Percentiles rank a stretch among this genome's conserved stretches.
phyloP scores from a whole-genome alignment of 208 protist genomes.

The Trypanosoma avium region DNA sequence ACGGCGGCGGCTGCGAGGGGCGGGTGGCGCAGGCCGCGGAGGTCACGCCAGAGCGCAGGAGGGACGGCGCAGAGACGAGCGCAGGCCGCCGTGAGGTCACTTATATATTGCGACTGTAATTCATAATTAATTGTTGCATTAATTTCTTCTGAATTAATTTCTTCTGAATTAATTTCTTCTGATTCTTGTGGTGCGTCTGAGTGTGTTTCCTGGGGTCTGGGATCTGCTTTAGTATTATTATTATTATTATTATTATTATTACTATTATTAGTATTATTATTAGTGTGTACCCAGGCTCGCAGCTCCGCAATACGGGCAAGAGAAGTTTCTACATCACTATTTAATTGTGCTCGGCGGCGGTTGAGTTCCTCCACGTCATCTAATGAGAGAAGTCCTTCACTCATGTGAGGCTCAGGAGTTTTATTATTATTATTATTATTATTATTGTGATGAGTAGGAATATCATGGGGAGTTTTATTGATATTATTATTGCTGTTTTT shows the following conservation, averaged over 20 bases:
- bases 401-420: not conserved
- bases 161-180: not conserved
- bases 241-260: not conserved
- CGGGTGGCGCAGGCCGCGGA: conserved; percentile 18
- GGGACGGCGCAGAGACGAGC: conserved; percentile 24
- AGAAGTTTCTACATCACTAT: conserved; percentile 32
- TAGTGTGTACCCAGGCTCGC: conserved; percentile 6
- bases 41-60: conserved; percentile 27
- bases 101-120: too few relatives aligned
- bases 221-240: not conserved
- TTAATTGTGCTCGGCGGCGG: conserved; percentile 30
- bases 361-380: conserved; percentile 37
- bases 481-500: not conserved
- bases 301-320: conserved; percentile 35
- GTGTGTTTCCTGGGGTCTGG: too few relatives aligned
- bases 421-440: conserved; percentile 5
- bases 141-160: too few relatives aligned
- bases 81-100: conserved; percentile 14
- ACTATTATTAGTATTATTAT: not conserved
- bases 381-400: conserved; percentile 9
- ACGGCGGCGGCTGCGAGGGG: conserved; percentile 2
- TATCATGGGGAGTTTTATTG: not conserved
- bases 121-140: too few relatives aligned
- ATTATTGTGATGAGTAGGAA: not conserved
- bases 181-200: not conserved